Conservation (phyloP, 2,329 filamentous ascomycete genomes). For the Raffaelea albimanens region DNA sequence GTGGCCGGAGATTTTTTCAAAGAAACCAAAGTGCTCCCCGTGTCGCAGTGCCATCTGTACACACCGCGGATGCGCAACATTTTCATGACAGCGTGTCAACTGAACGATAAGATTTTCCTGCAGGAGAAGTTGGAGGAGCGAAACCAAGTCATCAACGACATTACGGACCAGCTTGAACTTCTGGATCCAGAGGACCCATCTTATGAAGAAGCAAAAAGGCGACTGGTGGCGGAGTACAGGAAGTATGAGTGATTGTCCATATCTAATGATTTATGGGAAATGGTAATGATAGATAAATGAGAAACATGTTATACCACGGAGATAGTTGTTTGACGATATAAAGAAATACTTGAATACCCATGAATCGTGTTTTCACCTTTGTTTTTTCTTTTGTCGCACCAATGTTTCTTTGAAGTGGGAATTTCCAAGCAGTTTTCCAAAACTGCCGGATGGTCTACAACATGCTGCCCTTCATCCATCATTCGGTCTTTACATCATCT, state of each 20-base stretch:
- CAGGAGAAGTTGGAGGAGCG: slow-evolving; percentile 47
- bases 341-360: not conserved
- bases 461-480: no score
- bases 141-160: slow-evolving; percentile 48
- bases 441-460: no score
- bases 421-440: no score
- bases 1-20: slow-evolving; percentile 59
- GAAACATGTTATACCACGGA: no score
- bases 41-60: slow-evolving; percentile 65
- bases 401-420: no score
- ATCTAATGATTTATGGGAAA: no score
- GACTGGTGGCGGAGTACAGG: slow-evolving; percentile 46
- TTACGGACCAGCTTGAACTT: slow-evolving; percentile 39
- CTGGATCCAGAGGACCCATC: slow-evolving; percentile 19
- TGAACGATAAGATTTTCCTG: slow-evolving; percentile 58
- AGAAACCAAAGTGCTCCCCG: slow-evolving; percentile 43
- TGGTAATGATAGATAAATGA: no score
- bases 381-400: not conserved
- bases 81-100: slow-evolving; percentile 57
- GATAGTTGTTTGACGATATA: no score
- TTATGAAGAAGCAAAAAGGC: slow-evolving; percentile 30
- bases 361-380: not conserved
- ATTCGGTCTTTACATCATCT: no score
- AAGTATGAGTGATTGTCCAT: slow-evolving; percentile 39
- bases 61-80: slow-evolving; percentile 67